Evolutionary conservation across 768 basidiomycete species (phyloP).

Genomic region (Mycena kentingensis): DNA sequence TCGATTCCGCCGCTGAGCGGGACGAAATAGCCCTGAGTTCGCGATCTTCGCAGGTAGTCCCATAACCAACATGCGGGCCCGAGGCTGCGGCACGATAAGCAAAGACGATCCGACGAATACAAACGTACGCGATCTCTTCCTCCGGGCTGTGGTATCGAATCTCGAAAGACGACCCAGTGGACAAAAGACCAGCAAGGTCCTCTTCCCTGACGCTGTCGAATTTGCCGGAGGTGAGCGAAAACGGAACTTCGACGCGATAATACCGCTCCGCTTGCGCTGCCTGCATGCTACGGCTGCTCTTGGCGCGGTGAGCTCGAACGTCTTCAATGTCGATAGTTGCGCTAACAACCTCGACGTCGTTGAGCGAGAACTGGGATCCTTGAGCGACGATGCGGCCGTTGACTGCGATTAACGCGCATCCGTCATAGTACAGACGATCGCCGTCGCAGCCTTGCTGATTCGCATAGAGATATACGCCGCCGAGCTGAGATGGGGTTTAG

Average conservation of each 20-base stretch:
- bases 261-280: slow-evolving; percentile 77
- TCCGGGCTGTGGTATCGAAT: slow-evolving; percentile 84
- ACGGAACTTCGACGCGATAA: slow-evolving; percentile 78
- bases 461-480: slow-evolving; percentile 95
- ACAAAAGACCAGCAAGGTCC: slow-evolving; percentile 42
- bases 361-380: slow-evolving; percentile 94
- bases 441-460: slow-evolving; percentile 99
- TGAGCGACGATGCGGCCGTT: slow-evolving; percentile 93
- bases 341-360: slow-evolving; percentile 94
- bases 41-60: slow-evolving; percentile 95
- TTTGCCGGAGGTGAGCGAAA: slow-evolving; percentile 75
- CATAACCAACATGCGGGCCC: slow-evolving; percentile 99
- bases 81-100: slow-evolving; percentile 49
- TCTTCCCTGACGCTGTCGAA: slow-evolving; percentile 64
- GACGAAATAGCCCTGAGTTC: slow-evolving; percentile 92
- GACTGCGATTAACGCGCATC: slow-evolving; percentile 92
- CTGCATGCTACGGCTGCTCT: slow-evolving; percentile 86
- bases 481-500: slow-evolving; percentile 57
- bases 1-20: slow-evolving; percentile 97
- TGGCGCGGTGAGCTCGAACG: slow-evolving; percentile 85
- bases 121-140: slow-evolving; percentile 89
- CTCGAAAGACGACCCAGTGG: slow-evolving; percentile 40
- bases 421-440: slow-evolving; percentile 96
- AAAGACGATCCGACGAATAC: neutral
- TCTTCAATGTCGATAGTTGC: slow-evolving; percentile 98